Evolutionary conservation across 768 basidiomycete species (phyloP).

Genomic region (Mycena latifolia): DNA sequence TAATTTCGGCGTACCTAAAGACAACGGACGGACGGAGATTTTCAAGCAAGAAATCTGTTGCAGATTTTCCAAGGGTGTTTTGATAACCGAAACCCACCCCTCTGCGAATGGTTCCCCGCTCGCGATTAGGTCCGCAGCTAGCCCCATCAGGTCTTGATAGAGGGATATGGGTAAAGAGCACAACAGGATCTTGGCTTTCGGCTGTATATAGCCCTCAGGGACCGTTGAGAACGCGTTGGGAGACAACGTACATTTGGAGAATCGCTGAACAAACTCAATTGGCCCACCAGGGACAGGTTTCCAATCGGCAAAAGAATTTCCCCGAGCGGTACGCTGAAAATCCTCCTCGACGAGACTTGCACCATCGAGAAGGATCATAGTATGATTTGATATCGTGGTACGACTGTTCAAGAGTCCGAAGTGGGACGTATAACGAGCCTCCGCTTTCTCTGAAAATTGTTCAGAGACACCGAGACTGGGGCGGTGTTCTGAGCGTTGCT

Average conservation of each 20-base stretch:
- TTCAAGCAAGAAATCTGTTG: slow-evolving; percentile 75
- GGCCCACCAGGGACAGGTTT: slow-evolving; percentile 60
- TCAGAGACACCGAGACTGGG: slow-evolving; percentile 60
- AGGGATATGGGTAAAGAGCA: slow-evolving; percentile 93
- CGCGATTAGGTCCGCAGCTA: slow-evolving; percentile 82
- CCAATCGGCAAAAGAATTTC: slow-evolving; percentile 52
- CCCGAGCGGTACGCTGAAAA: slow-evolving; percentile 57
- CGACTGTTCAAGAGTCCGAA: slow-evolving; percentile 83
- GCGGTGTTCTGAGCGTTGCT: slow-evolving; percentile 30
- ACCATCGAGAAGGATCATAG: slow-evolving; percentile 79
- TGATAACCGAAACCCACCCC: slow-evolving; percentile 87
- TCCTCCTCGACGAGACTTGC: slow-evolving; percentile 84
- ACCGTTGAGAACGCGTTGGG: neutral
- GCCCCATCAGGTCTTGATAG: slow-evolving; percentile 77
- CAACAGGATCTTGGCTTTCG: slow-evolving; percentile 57
- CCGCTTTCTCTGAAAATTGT: slow-evolving; percentile 59
- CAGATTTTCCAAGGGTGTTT: slow-evolving; percentile 80
- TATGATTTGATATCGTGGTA: slow-evolving; percentile 77
- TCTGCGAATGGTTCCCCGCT: slow-evolving; percentile 78
- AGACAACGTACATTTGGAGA: slow-evolving; percentile 48
- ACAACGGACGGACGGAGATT: slow-evolving; percentile 74
- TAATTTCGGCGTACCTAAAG: slow-evolving; percentile 69
- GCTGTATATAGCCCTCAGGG: slow-evolving; percentile 38
- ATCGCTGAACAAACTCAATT: slow-evolving; percentile 64
- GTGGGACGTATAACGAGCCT: slow-evolving; percentile 72